Percentiles rank a stretch among this genome's conserved stretches.
Evolutionary conservation across 306 rosid genomes (phyloP).

Genomic region (Canavalia ensiformis): DNA sequence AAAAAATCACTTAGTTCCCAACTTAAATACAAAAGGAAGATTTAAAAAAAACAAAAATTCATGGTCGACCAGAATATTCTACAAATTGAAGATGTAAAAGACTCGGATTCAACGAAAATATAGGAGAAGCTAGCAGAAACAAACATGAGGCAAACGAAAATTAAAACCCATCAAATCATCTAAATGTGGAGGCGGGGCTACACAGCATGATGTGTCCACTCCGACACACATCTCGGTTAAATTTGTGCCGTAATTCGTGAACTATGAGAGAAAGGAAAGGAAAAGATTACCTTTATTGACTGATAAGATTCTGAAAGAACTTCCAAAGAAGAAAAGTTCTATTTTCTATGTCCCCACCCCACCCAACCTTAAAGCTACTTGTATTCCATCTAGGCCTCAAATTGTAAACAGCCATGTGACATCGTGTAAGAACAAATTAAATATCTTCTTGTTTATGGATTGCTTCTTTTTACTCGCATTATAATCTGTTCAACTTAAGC

Average conservation of each 20-base stretch:
- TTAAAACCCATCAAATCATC: neutral
- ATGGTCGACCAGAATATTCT: neutral
- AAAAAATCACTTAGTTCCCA: too few species aligned
- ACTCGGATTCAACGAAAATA: neutral
- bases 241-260: neutral
- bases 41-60: too few species aligned
- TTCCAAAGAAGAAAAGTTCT: neutral
- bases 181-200: neutral
- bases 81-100: neutral
- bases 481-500: too few species aligned
- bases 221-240: neutral
- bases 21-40: too few species aligned
- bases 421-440: neutral
- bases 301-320: neutral
- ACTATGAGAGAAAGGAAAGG: neutral
- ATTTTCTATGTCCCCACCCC: neutral
- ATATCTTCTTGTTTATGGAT: neutral
- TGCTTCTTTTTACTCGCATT: neutral
- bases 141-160: neutral
- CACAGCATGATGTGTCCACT: neutral
- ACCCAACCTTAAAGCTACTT: neutral
- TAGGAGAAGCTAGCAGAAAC: neutral
- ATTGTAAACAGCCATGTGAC: neutral
- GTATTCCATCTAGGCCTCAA: constrained; percentile 1
- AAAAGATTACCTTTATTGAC: neutral